Base-by-base conservation (phyloP, 208 protist species). In the Phytomonas francai region DNA sequence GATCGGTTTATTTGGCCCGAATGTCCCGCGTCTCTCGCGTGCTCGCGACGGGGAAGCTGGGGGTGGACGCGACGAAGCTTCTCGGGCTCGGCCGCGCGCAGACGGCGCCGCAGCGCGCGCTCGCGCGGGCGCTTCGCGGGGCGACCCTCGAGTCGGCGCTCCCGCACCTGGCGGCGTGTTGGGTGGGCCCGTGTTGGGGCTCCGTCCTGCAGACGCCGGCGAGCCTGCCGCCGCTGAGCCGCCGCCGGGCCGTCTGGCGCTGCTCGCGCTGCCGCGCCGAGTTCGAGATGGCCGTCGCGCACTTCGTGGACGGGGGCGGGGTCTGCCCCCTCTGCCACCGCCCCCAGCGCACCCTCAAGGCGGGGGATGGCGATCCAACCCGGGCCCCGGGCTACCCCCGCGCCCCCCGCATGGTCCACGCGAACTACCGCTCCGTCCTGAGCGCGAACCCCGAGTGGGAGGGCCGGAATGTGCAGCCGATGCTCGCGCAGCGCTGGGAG, bases 401-500 rank as follows among this genome's bases (percentile, higher is more conserved):
- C 61, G 89, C 89, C 0, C 89, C 89, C 27, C 89, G 89, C 59
- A 92, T 92, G 85, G 78, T 90, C 60, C 89, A 95, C 69, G 80
- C 79, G 2, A 95, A 92, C 71, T 95, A 93, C 75, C 72, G 76
- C 27, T 88, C 80, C 67, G 89, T 95, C 0, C 75, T 95, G 31
- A 72, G 82, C 67, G 67, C n/a, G 27, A 95, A 95, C 68, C 87
- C 89, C 0, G 77, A 95, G 76, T 95, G 89, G 87, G 84, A 90
- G 62, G 69, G 77, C 16, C 75, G 73, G 39, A 95, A 92, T 72
- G 83, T 95, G 56, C 84, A 92, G 72, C 90, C 90, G 2, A 95
- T 95, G 90, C 79, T 95, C 28, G 90, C 90, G 60, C 85, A 92
- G 60, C 80, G 79, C 31, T 95, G 90, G 88, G 86, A 93, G 57